Conservation (phyloP, 257 asterid species). For the Rauvolfia tetraphylla region DNA sequence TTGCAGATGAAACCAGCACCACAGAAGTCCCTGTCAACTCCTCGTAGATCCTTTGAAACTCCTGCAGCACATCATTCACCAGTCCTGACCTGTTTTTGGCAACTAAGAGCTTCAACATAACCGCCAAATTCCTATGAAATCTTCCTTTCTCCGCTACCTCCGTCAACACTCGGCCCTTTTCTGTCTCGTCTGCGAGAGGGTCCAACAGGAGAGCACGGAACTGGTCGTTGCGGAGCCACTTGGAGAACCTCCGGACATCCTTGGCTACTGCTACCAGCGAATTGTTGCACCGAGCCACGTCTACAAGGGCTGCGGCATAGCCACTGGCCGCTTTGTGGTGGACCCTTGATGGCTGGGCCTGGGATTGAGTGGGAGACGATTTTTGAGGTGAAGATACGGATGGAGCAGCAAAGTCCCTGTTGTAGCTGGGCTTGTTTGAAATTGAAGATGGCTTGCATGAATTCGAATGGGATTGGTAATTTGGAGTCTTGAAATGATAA, state of each 20-base stretch:
- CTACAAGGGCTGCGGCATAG: conserved; percentile 60
- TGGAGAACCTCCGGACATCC: conserved; percentile 40
- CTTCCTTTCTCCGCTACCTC: conserved; percentile 36
- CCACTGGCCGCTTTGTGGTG: conserved; percentile 42
- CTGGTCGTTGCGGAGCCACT: conserved; percentile 28
- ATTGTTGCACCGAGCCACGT: conserved; percentile 30
- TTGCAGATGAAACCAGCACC: conserved; percentile 31
- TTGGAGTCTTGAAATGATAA: conserved; percentile 24
- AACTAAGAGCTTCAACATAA: conserved; percentile 36
- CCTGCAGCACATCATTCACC: conserved; percentile 37
- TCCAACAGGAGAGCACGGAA: conserved; percentile 9
- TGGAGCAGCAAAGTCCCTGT: neutral
- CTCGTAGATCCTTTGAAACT: conserved; percentile 45
- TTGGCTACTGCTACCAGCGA: conserved; percentile 28
- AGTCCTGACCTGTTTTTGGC: conserved; percentile 32
- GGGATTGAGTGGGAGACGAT: conserved; percentile 14
- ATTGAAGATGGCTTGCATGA: conserved; percentile 15
- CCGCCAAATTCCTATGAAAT: conserved; percentile 42
- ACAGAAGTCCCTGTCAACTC: conserved; percentile 31
- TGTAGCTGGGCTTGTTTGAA: conserved; percentile 21
- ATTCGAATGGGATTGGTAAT: conserved; percentile 5
- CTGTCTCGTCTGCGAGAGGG: conserved; percentile 26
- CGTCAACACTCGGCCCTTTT: conserved; percentile 31
- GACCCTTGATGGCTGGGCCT: conserved; percentile 1
- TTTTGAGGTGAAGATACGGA: conserved; percentile 6